Evolutionary conservation across 2,329 filamentous ascomycete genomes (phyloP), one percentile per base, ranked within the genome.

Genomic region (Aspergillus quadricinctus): DNA sequence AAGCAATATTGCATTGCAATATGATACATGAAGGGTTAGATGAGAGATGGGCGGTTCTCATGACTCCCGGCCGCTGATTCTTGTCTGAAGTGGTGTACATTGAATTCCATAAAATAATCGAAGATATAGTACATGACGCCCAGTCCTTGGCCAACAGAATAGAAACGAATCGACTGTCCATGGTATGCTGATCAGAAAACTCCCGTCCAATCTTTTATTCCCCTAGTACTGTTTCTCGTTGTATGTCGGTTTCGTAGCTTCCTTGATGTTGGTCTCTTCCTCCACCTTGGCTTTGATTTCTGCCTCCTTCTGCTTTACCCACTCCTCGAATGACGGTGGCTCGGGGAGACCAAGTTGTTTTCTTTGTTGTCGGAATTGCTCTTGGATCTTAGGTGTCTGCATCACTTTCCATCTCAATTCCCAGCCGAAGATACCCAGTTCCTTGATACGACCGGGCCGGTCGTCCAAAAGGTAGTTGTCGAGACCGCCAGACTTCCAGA

Each of bases 341-440:
- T 81, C 77, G 4, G 82, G 80, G 57, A 96, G 69, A 0, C 90
- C 89, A 50, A 94, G 72, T 21, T 77, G 77, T 56, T 79, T 76
- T 58, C 91, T 80, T 77, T 96, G 81, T 50, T 76, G 71, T 45
- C 82, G 81, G 69, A 92, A 89, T 62, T 83, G 79, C 63, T 82
- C 81, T 71, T 86, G 85, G 51, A 95, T 82, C 21, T 77, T 76
- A 1, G 80, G 77, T 4, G 86, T 92, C 77, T 93, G 90, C 87
- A 97, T 91, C 59, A 99, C 80, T 60, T 89, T 83, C 89, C 92
- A 97, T 62, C 94, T 81, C 68, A 99, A 77, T 65, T 87, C 85
- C 94, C 94, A 99, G 6, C 94, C 94, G 62, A 88, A 88, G 52
- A 93, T 86, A 4, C 94, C 94, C 56, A 99, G 80, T 74, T 96